Conservation (phyloP, 2,329 filamentous ascomycete species). For the Claviceps monticola region DNA sequence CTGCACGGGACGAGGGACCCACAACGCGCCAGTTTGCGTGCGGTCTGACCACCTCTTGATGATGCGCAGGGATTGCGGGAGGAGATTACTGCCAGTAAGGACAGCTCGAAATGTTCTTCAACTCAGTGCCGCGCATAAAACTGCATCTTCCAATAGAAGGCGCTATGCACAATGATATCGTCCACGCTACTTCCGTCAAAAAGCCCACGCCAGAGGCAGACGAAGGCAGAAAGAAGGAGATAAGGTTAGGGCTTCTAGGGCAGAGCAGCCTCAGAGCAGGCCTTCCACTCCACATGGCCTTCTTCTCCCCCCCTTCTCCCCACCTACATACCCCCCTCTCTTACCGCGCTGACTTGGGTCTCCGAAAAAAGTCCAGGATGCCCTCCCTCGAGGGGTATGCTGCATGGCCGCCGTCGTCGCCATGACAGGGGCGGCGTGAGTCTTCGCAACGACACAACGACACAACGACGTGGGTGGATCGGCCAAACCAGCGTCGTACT, state of each 20-base stretch:
- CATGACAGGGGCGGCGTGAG: constrained; percentile 5
- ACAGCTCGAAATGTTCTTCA: constrained; percentile 8
- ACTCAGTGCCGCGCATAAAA: constrained; percentile 1
- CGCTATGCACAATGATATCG: background rate
- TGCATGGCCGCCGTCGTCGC: background rate
- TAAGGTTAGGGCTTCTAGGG: background rate
- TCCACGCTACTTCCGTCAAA: background rate
- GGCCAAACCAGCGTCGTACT: constrained; percentile 5
- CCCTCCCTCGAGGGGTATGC: background rate
- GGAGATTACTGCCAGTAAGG: background rate
- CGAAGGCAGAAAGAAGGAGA: background rate
- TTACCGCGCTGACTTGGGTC: background rate
- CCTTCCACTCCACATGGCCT: background rate
- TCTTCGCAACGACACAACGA: constrained; percentile 13
- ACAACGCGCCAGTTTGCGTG: background rate
- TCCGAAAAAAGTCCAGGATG: background rate
- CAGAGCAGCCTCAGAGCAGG: background rate
- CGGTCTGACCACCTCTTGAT: background rate
- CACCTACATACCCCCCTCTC: background rate
- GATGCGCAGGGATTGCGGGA: constrained; percentile 10
- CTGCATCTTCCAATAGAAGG: background rate
- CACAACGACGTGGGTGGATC: constrained; percentile 18
- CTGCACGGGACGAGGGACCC: background rate
- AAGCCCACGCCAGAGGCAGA: background rate
- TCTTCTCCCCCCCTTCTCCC: background rate